Base-by-base conservation (phyloP, 2,329 filamentous ascomycete genomes). In the Aspergillus felis region DNA sequence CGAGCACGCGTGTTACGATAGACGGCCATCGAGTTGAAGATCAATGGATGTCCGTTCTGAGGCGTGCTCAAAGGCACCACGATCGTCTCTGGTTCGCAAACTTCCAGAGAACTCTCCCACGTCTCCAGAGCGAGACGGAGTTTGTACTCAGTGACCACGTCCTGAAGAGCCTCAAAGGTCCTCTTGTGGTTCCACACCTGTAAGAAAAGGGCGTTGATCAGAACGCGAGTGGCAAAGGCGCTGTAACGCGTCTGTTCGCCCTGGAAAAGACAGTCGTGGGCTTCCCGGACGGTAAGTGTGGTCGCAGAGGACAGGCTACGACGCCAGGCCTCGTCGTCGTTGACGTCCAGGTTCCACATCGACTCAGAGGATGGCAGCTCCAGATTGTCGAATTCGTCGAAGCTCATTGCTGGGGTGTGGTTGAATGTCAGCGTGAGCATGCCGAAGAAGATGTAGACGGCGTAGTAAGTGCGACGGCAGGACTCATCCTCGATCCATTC, bases 151-250 rank as follows among this genome's bases (percentile, higher is more conserved):
- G 93, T 96, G 48, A 97, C 93, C 42, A 97, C 92, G 71, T 97
- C 93, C 77, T 97, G 94, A 44, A 97, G 82, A 52, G 93, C 92
- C 74, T 97, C 92, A n/a, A 93, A 93, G 74, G 91, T 97, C 70
- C 94, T 90, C 84, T 97, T 97, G 80, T 97, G 91, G 72, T 96
- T 96, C 94, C 94, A 99, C 2, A 97, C 93, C 75, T 97, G 94
- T 51, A 99, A 83, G 82, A 97, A 99, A 63, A 99, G 82, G 10
- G 94, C 93, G 70, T 97, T 99, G 82, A 97, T 97, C 91, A 99
- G 95, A 63, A 97, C 91, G 61, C 94, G 91, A 10, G 94, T 96
- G 4, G 92, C 93, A 73, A 97, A 99, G 1, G 93, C 93, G 71
- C 93, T 97, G 81, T 97, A 99, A 66, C 89, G 88, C 53, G 93